Base-by-base conservation (phyloP, 208 protist species). In the Acanthamoeba triangularis region DNA sequence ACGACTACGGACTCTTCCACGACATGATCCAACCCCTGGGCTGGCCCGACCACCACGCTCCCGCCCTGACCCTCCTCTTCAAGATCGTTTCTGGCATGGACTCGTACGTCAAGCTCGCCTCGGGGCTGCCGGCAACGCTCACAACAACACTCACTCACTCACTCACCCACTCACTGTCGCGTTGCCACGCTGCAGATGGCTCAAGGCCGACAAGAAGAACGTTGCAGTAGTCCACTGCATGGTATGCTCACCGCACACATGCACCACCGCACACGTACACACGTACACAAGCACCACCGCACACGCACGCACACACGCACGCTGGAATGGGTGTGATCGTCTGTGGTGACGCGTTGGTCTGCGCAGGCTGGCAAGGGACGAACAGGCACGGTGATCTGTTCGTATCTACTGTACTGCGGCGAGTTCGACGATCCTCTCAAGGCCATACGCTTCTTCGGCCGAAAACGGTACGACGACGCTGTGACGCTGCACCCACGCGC, bases 311-410 rank as follows among this genome's bases (percentile, higher is more conserved):
- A 11, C 69, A 78, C 69, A 78, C 69, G 37, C 14, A 16, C 2
- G 20, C 14, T 6, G 4, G 0, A 8, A 8, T 28, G 0, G 65
- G 49, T 8, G 49, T 54, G 49, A 18, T 54, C 6, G 1, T 54
- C 16, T 14, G 3, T 56, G 3, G n/a, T 52, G 52, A 56, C 18
- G 13, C 52, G 13, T 56, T 56, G 13, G 52, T 56, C 72, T 4
- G 69, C 11, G 18, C 25, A 96, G 90, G 96, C 95, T 35, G 96
- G 96, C 30, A 96, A 96, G 59, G 96, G 94, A 7, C 91, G 96
- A 44, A 97, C 96, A 7, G 96, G 96, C 3, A 95, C 95, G 28
- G 88, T 96, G 33, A 95, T 97, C 47, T 33, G 47, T 11, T 54
- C 63, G 16, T 93, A 95, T 28, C 92, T 96, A 8, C 78, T 96